Conservation (phyloP, 306 rosid species). For the Spatholobus suberectus region DNA sequence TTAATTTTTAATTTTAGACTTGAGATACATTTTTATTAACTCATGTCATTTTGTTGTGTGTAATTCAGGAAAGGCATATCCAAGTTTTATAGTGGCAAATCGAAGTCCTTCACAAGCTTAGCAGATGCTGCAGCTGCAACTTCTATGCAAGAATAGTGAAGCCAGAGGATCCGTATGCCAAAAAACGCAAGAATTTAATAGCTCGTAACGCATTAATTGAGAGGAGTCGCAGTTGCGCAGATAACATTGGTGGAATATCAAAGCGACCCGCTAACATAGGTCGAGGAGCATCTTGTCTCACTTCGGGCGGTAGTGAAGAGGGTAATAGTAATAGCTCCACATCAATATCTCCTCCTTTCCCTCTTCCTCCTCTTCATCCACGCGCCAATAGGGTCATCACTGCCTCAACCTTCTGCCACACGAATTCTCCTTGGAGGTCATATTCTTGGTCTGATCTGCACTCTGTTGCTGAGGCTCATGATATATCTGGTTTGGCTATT, state of each 20-base stretch:
- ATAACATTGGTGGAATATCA: conserved; percentile 51
- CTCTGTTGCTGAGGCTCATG: conserved; percentile 48
- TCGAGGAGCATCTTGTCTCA: conserved; percentile 48
- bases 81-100: conserved; percentile 83
- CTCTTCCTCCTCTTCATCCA: conserved; percentile 79
- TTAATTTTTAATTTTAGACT: too few relatives aligned
- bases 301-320: conserved; percentile 44
- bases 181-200: conserved; percentile 74
- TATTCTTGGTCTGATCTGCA: conserved; percentile 77
- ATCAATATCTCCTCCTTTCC: conserved; percentile 57
- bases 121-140: conserved; percentile 62
- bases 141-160: conserved; percentile 70
- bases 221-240: conserved; percentile 51
- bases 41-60: too few relatives aligned
- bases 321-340: conserved; percentile 45
- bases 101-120: conserved; percentile 88
- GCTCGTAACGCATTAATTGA: conserved; percentile 48
- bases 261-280: conserved; percentile 61
- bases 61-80: conserved; percentile 90
- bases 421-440: conserved; percentile 62
- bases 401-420: conserved; percentile 30
- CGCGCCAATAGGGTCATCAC: conserved; percentile 32
- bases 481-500: conserved; percentile 61
- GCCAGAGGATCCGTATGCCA: conserved; percentile 78
- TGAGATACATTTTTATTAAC: too few relatives aligned